Conservation (phyloP, 2,329 filamentous ascomycete species). For the Orbilia blumenaviensis region DNA sequence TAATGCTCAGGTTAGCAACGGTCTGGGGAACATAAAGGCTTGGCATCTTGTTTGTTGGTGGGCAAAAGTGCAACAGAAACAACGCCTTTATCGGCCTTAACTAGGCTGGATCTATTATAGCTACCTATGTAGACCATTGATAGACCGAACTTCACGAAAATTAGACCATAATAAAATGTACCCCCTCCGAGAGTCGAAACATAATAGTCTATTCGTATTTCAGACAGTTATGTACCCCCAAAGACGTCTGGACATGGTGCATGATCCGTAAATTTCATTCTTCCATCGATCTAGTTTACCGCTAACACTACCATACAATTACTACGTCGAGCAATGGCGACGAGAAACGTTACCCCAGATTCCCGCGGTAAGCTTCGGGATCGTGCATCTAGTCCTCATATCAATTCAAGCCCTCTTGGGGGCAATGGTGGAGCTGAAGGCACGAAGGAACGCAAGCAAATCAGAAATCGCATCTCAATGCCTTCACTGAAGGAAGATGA, state of each 20-base stretch:
- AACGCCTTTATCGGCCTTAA: not conserved
- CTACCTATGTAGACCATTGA: too few relatives aligned
- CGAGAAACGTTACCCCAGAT: not conserved
- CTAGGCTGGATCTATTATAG: not conserved
- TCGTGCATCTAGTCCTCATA: not conserved
- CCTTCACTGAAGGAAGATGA: not conserved
- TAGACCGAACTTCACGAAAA: too few relatives aligned
- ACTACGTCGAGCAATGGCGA: not conserved
- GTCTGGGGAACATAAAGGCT: not conserved
- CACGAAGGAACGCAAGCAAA: not conserved
- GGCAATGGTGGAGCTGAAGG: too few relatives aligned
- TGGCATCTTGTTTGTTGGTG: slow-evolving; percentile 7
- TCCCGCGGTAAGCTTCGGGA: not conserved
- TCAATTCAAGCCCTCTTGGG: not conserved
- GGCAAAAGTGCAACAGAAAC: not conserved
- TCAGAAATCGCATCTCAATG: not conserved
- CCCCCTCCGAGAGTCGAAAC: too few relatives aligned
- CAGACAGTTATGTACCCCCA: too few relatives aligned
- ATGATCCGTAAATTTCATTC: too few relatives aligned
- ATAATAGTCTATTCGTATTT: too few relatives aligned
- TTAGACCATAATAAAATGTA: too few relatives aligned
- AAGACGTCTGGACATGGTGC: too few relatives aligned
- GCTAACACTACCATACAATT: not conserved
- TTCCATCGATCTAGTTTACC: not conserved
- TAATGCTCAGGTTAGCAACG: not conserved